Conservation (phyloP, 805 yeast genomes). For the Cyberlindnera japonica region DNA sequence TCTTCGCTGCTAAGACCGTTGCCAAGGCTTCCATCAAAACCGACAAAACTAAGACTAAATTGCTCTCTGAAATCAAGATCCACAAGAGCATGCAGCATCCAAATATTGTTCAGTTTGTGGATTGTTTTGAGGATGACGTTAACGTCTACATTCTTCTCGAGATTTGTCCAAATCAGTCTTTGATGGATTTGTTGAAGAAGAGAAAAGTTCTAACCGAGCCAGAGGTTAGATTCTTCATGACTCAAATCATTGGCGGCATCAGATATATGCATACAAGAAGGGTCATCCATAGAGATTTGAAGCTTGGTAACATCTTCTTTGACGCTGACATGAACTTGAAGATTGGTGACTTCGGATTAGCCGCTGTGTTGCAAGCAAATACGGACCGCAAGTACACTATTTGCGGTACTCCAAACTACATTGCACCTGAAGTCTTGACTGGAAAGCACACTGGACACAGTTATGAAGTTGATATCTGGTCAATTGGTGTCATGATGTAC, state of each 20-base stretch:
- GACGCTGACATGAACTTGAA: slow-evolving; percentile 92
- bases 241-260: slow-evolving; percentile 92
- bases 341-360: slow-evolving; percentile 97
- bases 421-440: slow-evolving; percentile 95
- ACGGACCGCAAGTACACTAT: slow-evolving; percentile 84
- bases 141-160: slow-evolving; percentile 92
- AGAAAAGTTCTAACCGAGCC: slow-evolving; percentile 87
- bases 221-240: slow-evolving; percentile 85
- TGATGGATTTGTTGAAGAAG: slow-evolving; percentile 85
- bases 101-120: slow-evolving; percentile 87
- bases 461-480: slow-evolving; percentile 96
- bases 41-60: slow-evolving; percentile 79
- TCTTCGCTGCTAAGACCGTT: slow-evolving; percentile 95
- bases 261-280: slow-evolving; percentile 87
- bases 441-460: slow-evolving; percentile 88
- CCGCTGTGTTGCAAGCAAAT: slow-evolving; percentile 78
- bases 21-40: slow-evolving; percentile 92
- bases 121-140: slow-evolving; percentile 94
- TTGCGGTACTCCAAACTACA: slow-evolving; percentile 98
- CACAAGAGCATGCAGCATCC: slow-evolving; percentile 88
- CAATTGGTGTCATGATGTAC: slow-evolving; percentile 93
- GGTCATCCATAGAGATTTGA: slow-evolving; percentile 93
- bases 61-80: slow-evolving; percentile 90
- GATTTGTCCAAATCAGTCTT: slow-evolving; percentile 90
- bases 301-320: slow-evolving; percentile 92